Evolutionary conservation across 352 stramenopile species (phyloP), one percentile per base, ranked within the genome.

Genomic region (Phytophthora sp.): DNA sequence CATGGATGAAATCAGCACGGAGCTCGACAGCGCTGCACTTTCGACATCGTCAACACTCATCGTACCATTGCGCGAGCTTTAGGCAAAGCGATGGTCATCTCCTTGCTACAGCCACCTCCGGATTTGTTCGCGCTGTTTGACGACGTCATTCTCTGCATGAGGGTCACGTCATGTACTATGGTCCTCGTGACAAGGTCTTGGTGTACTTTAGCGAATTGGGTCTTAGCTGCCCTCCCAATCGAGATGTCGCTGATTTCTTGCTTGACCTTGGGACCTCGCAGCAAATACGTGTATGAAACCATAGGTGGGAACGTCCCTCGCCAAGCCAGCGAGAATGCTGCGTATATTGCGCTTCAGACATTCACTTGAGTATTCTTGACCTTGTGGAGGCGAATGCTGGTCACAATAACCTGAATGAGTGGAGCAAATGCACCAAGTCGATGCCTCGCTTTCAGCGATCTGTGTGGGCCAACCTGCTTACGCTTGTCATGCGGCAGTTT

Each of bases 51-150:
- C 39, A 66, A 76, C 20, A 49, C 85, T 1, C 51, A 96, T 1
- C 72, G 66, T 8, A 58, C 73, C 26, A 68, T 73, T 16, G 74
- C 71, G 5, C 82, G 59, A 46, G 57, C 41, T 29, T 66, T 62
- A 49, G 38, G n/a, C 57, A 82, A 45, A 63, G 71, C 68, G 27
- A 50, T 73, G 60, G 47, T 78, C 16, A 60, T 81, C 44, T 69
- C 69, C 5, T 42, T 79, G 21, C 27, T 74, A 16, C 74, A 82
- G 54, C 74, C 74, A 13, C 63, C 70, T 12, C 93, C 94, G 7
- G 93, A 98, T 71, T 90, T 94, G 15, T 89, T 96, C 21, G 77
- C 78, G 20, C 71, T 97, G 9, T 98, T 98, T 72, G 94, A 98
- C 69, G 87, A 98, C 54, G 60, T 98, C 11, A 84, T 97, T 46